These are phyloP conservation scores for Fulvia fulva DNA, from an alignment of 2,329 filamentous ascomycete species.

Conservation along the genomic window DNA sequence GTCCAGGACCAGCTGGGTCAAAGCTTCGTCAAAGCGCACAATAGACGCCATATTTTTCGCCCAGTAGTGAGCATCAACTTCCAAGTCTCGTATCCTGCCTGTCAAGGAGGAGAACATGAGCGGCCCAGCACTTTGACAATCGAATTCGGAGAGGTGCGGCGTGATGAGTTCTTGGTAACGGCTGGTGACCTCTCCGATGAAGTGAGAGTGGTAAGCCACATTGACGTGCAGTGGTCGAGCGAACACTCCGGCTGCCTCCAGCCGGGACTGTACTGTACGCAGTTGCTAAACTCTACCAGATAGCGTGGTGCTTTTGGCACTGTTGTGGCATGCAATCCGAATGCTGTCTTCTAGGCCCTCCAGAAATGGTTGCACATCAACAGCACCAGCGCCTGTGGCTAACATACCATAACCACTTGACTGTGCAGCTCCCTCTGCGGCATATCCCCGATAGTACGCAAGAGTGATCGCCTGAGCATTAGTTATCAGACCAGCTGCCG, in stretches of 20 bases:
- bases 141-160: slow-evolving; percentile 14
- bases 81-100: not conserved
- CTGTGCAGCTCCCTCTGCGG: no score
- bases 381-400: no score
- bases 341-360: no score
- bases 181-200: slow-evolving; percentile 18
- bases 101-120: slow-evolving; percentile 10
- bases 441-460: slow-evolving; percentile 27
- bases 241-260: slow-evolving; percentile 28
- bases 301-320: no score
- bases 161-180: not conserved
- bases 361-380: no score
- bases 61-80: not conserved
- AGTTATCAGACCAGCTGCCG: slow-evolving; percentile 26
- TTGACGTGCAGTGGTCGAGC: slow-evolving; percentile 38
- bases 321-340: no score
- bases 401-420: no score
- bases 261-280: not conserved
- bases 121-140: slow-evolving; percentile 31
- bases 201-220: slow-evolving; percentile 43
- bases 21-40: not conserved
- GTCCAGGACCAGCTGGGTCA: not conserved
- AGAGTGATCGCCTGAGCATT: slow-evolving; percentile 16
- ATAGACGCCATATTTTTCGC: slow-evolving; percentile 6
- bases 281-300: no score